A percentile compares a stretch with the other conserved stretches of the same genome.
These are phyloP conservation scores for Scheffersomyces stambukii DNA, from an alignment of 1,139 yeast genomes.

Conservation along the genomic window DNA sequence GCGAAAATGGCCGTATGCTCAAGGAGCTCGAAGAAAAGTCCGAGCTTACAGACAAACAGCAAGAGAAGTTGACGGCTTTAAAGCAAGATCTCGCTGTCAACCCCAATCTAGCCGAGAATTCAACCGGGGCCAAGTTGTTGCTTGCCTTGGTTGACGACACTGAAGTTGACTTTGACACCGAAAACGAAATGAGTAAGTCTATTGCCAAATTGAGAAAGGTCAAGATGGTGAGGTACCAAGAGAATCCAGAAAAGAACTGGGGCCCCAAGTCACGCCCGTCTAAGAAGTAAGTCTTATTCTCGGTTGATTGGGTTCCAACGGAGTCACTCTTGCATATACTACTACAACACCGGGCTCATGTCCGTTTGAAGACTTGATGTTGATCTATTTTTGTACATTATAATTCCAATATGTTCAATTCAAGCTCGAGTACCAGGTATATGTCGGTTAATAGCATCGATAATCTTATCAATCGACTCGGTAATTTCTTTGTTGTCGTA, in stretches of 20 bases:
- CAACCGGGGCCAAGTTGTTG: constrained; percentile 65
- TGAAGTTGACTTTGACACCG: constrained; percentile 45
- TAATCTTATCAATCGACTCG: no score
- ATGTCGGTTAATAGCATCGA: no score
- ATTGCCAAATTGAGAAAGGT: constrained; percentile 62
- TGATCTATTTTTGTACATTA: no score
- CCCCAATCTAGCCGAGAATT: constrained; percentile 33
- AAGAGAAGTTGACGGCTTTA: constrained; percentile 11
- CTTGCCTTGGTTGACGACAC: constrained; percentile 24
- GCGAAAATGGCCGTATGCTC: constrained; percentile 22
- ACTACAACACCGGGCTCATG: no score
- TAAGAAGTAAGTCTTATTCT: constrained; percentile 4
- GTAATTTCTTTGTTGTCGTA: no score
- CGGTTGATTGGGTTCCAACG: no score
- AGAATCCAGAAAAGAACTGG: constrained; percentile 92
- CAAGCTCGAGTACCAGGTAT: no score
- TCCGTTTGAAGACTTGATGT: no score
- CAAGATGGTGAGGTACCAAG: constrained; percentile 83
- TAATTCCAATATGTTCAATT: no score
- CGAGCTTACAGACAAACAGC: constrained; percentile 2
- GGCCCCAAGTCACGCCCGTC: constrained; percentile 85
- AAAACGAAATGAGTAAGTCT: constrained; percentile 51
- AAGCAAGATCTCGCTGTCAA: constrained; percentile 23
- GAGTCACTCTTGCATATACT: no score
- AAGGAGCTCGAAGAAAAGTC: constrained; percentile 26